Evolutionary conservation across 208 protist genomes (phyloP).

Genomic region (Histomonas meleagridis): DNA sequence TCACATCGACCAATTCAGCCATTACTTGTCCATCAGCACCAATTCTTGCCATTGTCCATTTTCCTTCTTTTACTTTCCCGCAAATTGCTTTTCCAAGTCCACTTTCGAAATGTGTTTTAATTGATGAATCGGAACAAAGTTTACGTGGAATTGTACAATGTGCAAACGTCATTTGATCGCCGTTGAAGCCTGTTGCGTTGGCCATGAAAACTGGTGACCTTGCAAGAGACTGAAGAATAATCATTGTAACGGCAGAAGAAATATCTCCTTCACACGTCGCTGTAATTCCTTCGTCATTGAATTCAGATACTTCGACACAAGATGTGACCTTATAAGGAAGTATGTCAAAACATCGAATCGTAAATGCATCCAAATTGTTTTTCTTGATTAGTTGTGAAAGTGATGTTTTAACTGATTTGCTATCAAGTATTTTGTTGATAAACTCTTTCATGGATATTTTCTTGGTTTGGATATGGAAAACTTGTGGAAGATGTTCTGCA

Average conservation of each 20-base stretch:
- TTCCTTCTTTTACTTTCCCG: neutral
- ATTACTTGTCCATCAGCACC: neutral
- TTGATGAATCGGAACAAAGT: neutral
- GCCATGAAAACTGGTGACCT: slow-evolving; percentile 20
- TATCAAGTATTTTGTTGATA: too few relatives aligned
- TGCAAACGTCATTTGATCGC: neutral
- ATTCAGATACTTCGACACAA: neutral
- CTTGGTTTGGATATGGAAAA: neutral
- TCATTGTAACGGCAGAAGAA: neutral
- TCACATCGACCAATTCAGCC: neutral
- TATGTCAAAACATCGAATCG: neutral
- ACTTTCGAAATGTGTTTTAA: neutral
- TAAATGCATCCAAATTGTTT: neutral
- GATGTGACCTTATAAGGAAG: neutral
- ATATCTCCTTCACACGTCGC: slow-evolving; percentile 21
- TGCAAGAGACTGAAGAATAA: neutral
- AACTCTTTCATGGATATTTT: neutral
- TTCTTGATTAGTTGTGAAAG: neutral
- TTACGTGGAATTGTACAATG: slow-evolving; percentile 25
- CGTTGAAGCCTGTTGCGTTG: neutral
- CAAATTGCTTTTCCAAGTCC: neutral
- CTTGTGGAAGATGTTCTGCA: neutral
- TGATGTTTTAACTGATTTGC: neutral
- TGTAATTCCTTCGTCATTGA: neutral
- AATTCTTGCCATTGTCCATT: neutral